Evolutionary conservation across 2,329 filamentous ascomycete genomes (phyloP).

Genomic region (Juglanconis sp.): DNA sequence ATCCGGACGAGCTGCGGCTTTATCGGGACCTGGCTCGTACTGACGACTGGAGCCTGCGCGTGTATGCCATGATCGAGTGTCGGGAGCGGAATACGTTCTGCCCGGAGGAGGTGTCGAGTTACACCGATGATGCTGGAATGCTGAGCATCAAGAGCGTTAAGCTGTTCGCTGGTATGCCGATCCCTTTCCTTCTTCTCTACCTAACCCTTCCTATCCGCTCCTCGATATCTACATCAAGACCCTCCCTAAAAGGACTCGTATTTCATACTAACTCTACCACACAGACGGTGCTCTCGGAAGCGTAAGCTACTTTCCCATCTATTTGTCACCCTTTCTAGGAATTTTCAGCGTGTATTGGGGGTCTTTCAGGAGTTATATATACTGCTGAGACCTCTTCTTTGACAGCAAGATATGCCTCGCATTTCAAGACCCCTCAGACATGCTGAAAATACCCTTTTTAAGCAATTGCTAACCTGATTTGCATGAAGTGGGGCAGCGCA

Average conservation of each 20-base stretch:
- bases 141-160: slow-evolving; percentile 63
- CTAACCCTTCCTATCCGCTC: background rate
- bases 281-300: slow-evolving; percentile 66
- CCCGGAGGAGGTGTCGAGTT: slow-evolving; percentile 43
- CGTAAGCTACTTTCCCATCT: background rate
- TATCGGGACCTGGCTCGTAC: slow-evolving; percentile 44
- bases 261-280: slow-evolving; percentile 13
- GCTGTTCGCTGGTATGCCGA: slow-evolving; percentile 59
- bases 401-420: too few relatives aligned
- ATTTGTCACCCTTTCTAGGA: too few relatives aligned
- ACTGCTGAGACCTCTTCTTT: too few relatives aligned
- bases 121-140: slow-evolving; percentile 43
- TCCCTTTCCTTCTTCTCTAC: background rate
- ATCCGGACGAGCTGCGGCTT: slow-evolving; percentile 51
- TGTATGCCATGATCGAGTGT: slow-evolving; percentile 69
- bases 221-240: background rate
- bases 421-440: too few relatives aligned
- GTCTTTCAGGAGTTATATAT: too few relatives aligned
- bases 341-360: too few relatives aligned
- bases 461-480: too few relatives aligned
- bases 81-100: slow-evolving; percentile 63
- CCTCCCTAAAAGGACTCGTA: background rate
- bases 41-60: slow-evolving; percentile 56
- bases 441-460: too few relatives aligned
- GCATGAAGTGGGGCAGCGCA: slow-evolving; percentile 58